These are phyloP conservation scores for Blastobotrys aristatus DNA, from an alignment of 1,139 yeast species.

Conservation along the genomic window DNA sequence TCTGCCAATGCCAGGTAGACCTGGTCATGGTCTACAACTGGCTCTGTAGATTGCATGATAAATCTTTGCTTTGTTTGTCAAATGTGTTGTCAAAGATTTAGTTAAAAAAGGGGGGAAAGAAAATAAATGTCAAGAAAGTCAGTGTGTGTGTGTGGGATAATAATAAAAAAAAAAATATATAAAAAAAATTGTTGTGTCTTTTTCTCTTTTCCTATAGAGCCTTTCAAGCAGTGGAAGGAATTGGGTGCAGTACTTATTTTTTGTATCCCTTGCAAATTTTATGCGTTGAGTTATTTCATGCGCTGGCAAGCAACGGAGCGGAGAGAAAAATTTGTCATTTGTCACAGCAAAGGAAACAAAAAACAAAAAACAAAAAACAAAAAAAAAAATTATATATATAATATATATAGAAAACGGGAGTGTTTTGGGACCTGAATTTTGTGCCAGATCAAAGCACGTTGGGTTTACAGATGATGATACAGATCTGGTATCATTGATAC, in stretches of 20 bases:
- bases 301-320: too few species aligned
- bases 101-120: not conserved
- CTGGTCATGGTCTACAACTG: conserved; percentile 16
- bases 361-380: not conserved
- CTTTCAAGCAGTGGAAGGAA: not conserved
- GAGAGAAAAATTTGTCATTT: too few species aligned
- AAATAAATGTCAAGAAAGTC: too few species aligned
- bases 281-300: not conserved
- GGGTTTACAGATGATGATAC: too few species aligned
- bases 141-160: too few species aligned
- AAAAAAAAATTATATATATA: not conserved
- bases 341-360: not conserved
- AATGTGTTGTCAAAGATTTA: not conserved
- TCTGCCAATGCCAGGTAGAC: conserved; percentile 23
- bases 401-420: not conserved
- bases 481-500: too few species aligned
- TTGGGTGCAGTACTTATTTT: not conserved
- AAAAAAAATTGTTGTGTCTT: not conserved
- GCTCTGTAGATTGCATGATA: not conserved
- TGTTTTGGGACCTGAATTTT: conserved; percentile 2
- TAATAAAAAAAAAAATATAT: too few species aligned
- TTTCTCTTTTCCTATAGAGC: not conserved
- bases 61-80: not conserved
- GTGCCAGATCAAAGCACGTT: not conserved
- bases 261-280: not conserved